Evolutionary conservation across 345 rosid species (phyloP).

Genomic region (Gossypium anomalum): DNA sequence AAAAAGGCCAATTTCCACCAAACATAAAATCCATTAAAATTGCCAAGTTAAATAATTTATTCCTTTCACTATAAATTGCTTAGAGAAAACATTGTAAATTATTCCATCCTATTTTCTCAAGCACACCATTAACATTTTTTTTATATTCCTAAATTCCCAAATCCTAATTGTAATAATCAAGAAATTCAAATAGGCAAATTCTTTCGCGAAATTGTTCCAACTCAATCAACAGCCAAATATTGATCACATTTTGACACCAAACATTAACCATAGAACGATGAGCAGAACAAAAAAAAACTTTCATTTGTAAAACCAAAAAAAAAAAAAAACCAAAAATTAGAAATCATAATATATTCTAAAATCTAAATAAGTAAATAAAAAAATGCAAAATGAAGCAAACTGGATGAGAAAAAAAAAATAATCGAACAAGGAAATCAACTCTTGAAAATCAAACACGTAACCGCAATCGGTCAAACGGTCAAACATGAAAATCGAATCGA

Average conservation of each 20-base stretch:
- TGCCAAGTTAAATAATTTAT: neutral
- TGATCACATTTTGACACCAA: neutral
- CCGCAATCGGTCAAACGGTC: neutral
- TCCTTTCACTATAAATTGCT: neutral
- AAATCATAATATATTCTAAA: neutral
- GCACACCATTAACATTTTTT: neutral
- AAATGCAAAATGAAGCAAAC: neutral
- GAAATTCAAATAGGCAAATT: neutral
- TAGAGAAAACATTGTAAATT: too few relatives aligned
- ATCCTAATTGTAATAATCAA: neutral
- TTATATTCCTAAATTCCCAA: neutral
- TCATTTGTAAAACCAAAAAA: neutral
- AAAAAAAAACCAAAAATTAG: neutral
- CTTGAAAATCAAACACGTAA: neutral
- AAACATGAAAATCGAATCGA: neutral
- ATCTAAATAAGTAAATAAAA: neutral
- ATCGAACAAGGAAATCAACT: neutral
- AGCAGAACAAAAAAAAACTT: neutral
- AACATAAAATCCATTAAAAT: neutral
- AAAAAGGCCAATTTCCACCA: neutral
- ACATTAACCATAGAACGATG: neutral
- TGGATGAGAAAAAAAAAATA: neutral
- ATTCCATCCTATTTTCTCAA: neutral
- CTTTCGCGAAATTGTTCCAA: neutral
- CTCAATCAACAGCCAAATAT: neutral